phyloP scores from a whole-genome alignment of 1,284 basidiomycete genomes.

The Ceratobasidium papillatum region DNA sequence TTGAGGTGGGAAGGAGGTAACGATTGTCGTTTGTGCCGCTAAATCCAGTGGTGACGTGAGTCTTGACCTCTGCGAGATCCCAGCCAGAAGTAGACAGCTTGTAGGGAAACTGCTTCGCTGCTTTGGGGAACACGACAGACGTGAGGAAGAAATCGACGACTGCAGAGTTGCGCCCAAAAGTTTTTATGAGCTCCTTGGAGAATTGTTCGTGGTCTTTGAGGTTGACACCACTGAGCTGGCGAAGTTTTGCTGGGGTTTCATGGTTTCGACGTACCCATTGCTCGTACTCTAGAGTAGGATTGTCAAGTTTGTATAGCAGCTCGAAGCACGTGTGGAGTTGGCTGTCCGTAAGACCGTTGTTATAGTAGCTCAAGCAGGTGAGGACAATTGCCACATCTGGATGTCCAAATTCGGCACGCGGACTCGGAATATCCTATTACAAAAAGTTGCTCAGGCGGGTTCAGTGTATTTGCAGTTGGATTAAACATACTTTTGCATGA shows the following conservation, averaged over 20 bases:
- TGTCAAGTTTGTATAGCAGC: conserved; percentile 57
- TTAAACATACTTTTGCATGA: conserved; percentile 47
- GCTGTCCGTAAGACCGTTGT: conserved; percentile 56
- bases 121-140: conserved; percentile 59
- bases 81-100: conserved; percentile 62
- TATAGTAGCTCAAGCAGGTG: no score
- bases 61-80: conserved; percentile 57
- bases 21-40: conserved; percentile 66
- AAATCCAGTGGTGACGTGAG: conserved; percentile 60
- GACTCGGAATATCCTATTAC: conserved; percentile 59
- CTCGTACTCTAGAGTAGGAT: conserved; percentile 58
- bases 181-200: conserved; percentile 50
- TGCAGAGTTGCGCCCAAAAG: conserved; percentile 54
- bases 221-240: conserved; percentile 56
- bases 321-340: conserved; percentile 57
- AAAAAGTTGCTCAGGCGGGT: conserved; percentile 41
- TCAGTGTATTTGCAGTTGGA: background rate
- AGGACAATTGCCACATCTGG: no score
- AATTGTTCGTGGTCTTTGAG: conserved; percentile 55
- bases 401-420: conserved; percentile 64
- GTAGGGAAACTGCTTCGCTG: conserved; percentile 59
- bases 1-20: conserved; percentile 60
- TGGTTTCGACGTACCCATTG: conserved; percentile 53
- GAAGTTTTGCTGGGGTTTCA: conserved; percentile 51
- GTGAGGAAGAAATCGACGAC: conserved; percentile 62